Evolutionary conservation across 139 green algal species (phyloP), one percentile per base, ranked within the genome.

Genomic region (Gonium pectorale): DNA sequence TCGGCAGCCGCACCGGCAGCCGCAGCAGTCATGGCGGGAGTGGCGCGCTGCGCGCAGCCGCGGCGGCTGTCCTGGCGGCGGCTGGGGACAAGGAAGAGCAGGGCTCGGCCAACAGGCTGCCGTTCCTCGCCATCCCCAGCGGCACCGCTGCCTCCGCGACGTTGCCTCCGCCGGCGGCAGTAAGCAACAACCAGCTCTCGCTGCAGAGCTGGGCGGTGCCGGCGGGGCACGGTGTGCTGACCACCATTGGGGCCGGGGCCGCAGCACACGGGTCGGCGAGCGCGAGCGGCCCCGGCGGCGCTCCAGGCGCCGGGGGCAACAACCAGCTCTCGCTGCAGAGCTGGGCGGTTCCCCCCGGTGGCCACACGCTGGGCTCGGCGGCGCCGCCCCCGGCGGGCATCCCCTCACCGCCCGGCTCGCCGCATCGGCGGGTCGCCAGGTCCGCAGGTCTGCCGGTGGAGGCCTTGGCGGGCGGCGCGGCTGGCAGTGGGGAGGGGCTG

Each of bases 151-250:
- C 17, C 19, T 17, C 17, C 19, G 15, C 56, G 17, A n/a, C 56
- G 56, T 64, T 27, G n/a, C n/a, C n/a, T n/a, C n/a, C n/a, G n/a
- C n/a, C 56, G 56, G 19, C 56, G 29, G 33, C 33, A 3, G 19
- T 44, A 35, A 46, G 64, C n/a, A n/a, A n/a, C n/a, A 74, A 56
- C 22, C 49, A 80, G 31, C 72, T 35, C 7, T 80, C 72, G 35
- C 49, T 80, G n/a, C 72, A 66, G 51, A 51, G 72, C 19, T 80
- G 72, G 72, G 72, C 72, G 26, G 51, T 5, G 21, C 41, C 69
- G 38, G 3, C 67, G 37, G 37, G 17, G 29, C 29, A n/a, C n/a
- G n/a, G n/a, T n/a, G n/a, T n/a, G n/a, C n/a, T n/a, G n/a, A n/a
- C n/a, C n/a, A n/a, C n/a, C n/a, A n/a, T n/a, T n/a, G n/a, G n/a